Evolutionary conservation across 805 yeast species (phyloP), one percentile per base, ranked within the genome.

Genomic region (Sugiyamaella americana): DNA sequence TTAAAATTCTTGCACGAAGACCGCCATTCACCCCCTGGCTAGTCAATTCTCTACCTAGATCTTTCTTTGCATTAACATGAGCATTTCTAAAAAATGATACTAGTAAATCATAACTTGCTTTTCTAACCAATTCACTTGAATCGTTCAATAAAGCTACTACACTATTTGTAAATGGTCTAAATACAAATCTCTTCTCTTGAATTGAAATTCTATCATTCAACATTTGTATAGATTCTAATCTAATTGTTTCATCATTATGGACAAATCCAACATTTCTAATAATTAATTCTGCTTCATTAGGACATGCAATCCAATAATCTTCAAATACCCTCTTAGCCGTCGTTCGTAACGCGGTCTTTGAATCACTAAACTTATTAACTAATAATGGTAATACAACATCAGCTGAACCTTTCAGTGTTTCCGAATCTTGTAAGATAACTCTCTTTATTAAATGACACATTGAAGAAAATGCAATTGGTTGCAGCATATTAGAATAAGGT

Each of bases 361-460:
- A 43, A 23, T 61, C 66, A 23, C 68, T 66, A 26, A 67, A 49
- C 3, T 64, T 53, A 19, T 58, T 59, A 8, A 69, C 50, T 41
- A 71, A 53, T 8, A 59, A 44, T 3, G 67, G 67, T 23, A 65
- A 57, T 37, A 67, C 65, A 13, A 55, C 51, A 29, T 58, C 52
- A 6, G 67, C 57, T 17, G 63, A 57, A n/a, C 51, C 56, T n/a
- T 55, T 48, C 20, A 70, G 57, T 16, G 59, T 58, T 11, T 57
- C 49, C n/a, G 62, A 59, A 34, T 68, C 62, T 44, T 60, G 78
- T 53, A 66, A 64, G 20, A 70, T 66, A 5, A 70, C 64, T 6
- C 78, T 60, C 49, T 72, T 71, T 20, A 70, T 62, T 13, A 74
- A 53, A 53, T 74, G 73, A 50, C 75, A 71, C 17, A 73, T 54